Evolutionary conservation across 2,329 filamentous ascomycete genomes (phyloP), one percentile per base, ranked within the genome.

Genomic region (Ceratocystis papillata): DNA sequence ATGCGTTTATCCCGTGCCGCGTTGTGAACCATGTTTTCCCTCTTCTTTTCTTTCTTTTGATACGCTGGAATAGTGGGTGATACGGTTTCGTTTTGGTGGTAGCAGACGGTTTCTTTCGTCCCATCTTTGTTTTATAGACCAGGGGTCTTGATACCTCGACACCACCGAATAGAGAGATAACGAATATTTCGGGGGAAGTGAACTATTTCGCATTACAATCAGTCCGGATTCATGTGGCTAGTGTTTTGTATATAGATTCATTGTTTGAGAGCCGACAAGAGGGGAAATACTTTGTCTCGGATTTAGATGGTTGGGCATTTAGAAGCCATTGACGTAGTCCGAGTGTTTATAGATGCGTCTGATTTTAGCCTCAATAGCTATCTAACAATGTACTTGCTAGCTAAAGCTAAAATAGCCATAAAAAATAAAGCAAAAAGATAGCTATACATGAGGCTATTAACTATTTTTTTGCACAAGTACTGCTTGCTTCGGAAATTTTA

Each of bases 111-210:
- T 22, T 45, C 46, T 63, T 63, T 63, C 61, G 46, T 63, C 61
- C 61, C 61, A 63, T 46, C 61, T 63, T 25, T 48, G 22, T 63
- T n/a, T 63, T 63, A 63, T 63, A 63, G 61, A 46, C 61, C 20
- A 44, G 61, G 61, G 61, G 20, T 63, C 5, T 59, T 59, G 28
- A 59, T 59, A 57, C 20, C 28, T n/a, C 12, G 33, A 25, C n/a
- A 30, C 28, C 53, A 5, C 3, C 17, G 5, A 30, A 25, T 59
- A 8, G 25, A 30, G 28, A 33, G 53, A 6, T 37, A 12, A 10
- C 33, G 10, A 17, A 30, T 59, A 30, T 59, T 59, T 59, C 28
- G 10, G 28, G 12, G 22, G 4, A 37, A 20, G 7, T 30, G 15
- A 59, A 17, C 15, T 59, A 17, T 33, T 7, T 30, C 6, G 25